Evolutionary conservation across 495 filamentous ascomycete species (phyloP).

Genomic region (Physcia stellaris): DNA sequence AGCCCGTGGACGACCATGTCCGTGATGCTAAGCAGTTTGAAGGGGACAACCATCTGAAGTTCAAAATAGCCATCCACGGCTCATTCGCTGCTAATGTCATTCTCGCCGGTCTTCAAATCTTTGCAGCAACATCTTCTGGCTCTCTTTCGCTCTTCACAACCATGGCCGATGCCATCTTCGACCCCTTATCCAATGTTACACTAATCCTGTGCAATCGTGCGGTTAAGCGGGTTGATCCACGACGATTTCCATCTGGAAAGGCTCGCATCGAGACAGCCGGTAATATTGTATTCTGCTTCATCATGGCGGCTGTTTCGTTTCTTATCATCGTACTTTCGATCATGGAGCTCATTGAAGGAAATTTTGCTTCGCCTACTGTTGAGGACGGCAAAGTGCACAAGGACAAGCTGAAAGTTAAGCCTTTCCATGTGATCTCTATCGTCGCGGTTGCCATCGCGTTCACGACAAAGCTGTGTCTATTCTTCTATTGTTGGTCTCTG

Average conservation of each 20-base stretch:
- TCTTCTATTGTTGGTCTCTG: slow-evolving; percentile 85
- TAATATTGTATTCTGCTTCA: slow-evolving; percentile 93
- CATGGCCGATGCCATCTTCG: slow-evolving; percentile 94
- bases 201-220: slow-evolving; percentile 81
- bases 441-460: slow-evolving; percentile 82
- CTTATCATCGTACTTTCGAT: slow-evolving; percentile 82
- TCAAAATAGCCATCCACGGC: slow-evolving; percentile 81
- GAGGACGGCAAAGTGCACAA: slow-evolving; percentile 21
- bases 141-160: slow-evolving; percentile 95
- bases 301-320: slow-evolving; percentile 85
- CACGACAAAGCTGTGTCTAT: slow-evolving; percentile 66
- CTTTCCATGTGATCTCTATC: slow-evolving; percentile 73
- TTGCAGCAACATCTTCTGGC: slow-evolving; percentile 66
- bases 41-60: slow-evolving; percentile 67
- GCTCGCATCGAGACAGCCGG: slow-evolving; percentile 90
- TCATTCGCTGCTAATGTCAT: slow-evolving; percentile 75
- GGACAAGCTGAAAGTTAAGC: slow-evolving; percentile 27
- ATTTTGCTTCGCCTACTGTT: slow-evolving; percentile 6
- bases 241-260: slow-evolving; percentile 84
- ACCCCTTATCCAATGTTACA: slow-evolving; percentile 81
- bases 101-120: slow-evolving; percentile 70
- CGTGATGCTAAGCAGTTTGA: slow-evolving; percentile 67
- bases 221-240: slow-evolving; percentile 75
- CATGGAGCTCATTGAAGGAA: slow-evolving; percentile 41
- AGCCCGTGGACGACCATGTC: slow-evolving; percentile 83